Evolutionary conservation across 169 alveolate species (phyloP).

Genomic region (Plasmodium gallinaceum): DNA sequence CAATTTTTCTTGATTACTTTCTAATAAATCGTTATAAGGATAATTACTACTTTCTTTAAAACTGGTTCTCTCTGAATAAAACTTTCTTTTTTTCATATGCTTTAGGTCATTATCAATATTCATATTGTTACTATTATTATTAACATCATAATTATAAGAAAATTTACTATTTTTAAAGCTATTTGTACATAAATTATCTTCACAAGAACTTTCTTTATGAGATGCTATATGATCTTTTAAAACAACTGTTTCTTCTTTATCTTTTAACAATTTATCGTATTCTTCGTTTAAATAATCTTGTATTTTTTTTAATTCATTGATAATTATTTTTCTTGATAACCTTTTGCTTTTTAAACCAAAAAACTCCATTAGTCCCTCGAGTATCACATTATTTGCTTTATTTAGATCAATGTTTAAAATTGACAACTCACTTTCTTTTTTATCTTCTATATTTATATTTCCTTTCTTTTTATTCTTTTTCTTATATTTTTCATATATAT

Average conservation of each 20-base stretch:
- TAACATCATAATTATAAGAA: background rate
- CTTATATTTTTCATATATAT: background rate
- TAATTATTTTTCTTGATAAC: slow-evolving; percentile 40
- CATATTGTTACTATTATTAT: background rate
- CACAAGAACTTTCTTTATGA: background rate
- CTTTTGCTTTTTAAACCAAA: slow-evolving; percentile 54
- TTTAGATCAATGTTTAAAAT: slow-evolving; percentile 49
- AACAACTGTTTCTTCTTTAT: background rate
- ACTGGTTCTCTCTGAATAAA: background rate
- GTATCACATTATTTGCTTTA: slow-evolving; percentile 27
- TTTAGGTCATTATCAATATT: background rate
- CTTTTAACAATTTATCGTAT: background rate
- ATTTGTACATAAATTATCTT: background rate
- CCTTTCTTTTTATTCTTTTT: background rate
- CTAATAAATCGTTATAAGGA: background rate
- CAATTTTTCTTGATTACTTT: slow-evolving; percentile 34
- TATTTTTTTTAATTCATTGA: slow-evolving; percentile 41
- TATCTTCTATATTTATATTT: background rate
- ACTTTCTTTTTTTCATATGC: background rate
- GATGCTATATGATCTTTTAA: background rate
- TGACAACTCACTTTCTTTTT: slow-evolving; percentile 18
- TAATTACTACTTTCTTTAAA: background rate
- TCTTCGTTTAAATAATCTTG: slow-evolving; percentile 42
- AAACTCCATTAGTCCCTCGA: slow-evolving; percentile 58
- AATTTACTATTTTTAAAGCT: background rate